A percentile compares a stretch with the other conserved stretches of the same genome.
Evolutionary conservation across 495 filamentous ascomycete species (phyloP).

Genomic region (Aspergillus sclerotioniger): DNA sequence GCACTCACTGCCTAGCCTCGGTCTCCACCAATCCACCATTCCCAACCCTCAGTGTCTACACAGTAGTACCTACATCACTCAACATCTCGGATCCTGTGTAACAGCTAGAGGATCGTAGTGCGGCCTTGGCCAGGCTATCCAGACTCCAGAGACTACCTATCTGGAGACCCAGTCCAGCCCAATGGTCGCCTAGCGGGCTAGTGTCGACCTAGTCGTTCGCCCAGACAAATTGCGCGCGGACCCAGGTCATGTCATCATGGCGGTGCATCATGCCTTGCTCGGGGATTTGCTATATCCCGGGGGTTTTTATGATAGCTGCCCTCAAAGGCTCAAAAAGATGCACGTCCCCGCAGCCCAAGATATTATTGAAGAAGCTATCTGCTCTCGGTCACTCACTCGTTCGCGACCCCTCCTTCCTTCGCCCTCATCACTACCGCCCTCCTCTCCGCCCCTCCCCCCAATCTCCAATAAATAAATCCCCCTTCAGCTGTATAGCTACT

Average conservation of each 20-base stretch:
- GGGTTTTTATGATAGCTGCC: background rate
- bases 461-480: background rate
- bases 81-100: no score
- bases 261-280: background rate
- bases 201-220: background rate
- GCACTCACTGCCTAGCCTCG: no score
- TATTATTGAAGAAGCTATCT: no score
- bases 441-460: background rate
- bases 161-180: no score
- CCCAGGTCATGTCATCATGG: background rate
- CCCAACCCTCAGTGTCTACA: no score
- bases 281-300: background rate
- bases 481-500: background rate
- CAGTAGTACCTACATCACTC: no score
- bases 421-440: background rate
- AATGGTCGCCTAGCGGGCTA: background rate
- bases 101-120: no score
- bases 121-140: no score
- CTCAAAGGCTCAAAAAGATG: background rate
- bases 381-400: background rate
- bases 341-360: background rate
- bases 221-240: background rate
- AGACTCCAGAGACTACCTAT: no score
- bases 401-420: background rate
- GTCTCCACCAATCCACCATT: no score